Evolutionary conservation across 2,329 filamentous ascomycete genomes (phyloP).

Genomic region (Penicillium sclerotiorum): DNA sequence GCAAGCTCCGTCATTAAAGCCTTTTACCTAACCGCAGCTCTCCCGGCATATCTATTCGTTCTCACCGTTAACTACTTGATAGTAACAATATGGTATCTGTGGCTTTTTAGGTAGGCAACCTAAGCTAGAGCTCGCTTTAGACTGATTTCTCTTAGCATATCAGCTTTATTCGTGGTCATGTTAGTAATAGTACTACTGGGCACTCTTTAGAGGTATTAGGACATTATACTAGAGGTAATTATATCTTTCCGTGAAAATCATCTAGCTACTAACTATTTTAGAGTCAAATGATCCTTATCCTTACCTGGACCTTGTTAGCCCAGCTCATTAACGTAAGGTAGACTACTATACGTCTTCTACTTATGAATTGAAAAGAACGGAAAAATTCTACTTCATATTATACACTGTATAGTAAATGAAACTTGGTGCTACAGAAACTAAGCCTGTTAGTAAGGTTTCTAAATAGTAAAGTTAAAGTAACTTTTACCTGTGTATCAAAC

Average conservation of each 20-base stretch:
- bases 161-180: background rate
- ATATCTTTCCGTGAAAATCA: background rate
- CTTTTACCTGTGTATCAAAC: background rate
- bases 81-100: background rate
- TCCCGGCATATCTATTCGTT: background rate
- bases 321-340: background rate
- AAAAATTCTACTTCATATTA: background rate
- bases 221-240: too few relatives aligned
- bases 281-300: background rate
- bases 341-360: background rate
- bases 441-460: background rate
- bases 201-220: background rate
- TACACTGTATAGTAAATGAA: background rate
- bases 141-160: background rate
- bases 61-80: background rate
- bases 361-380: background rate
- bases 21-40: background rate
- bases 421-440: background rate
- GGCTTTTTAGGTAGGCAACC: background rate
- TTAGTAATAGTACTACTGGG: background rate
- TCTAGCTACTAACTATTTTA: background rate
- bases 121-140: background rate
- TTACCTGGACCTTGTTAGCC: background rate
- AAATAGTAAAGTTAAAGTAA: background rate
- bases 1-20: background rate